Conservation (phyloP, 2,329 filamentous ascomycete genomes). For the Aureobasidium sp. region DNA sequence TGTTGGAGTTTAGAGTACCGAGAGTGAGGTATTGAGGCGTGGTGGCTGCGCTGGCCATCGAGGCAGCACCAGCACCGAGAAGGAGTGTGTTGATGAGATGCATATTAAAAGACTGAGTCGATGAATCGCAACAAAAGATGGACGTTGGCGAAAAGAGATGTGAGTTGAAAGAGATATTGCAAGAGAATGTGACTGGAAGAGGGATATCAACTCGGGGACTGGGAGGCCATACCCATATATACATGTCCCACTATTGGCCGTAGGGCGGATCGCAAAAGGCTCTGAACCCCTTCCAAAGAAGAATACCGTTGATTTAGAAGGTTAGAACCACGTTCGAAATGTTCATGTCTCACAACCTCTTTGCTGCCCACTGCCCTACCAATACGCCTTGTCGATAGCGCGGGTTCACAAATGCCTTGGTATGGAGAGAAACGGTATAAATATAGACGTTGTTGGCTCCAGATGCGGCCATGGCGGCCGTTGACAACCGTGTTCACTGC, state of each 20-base stretch:
- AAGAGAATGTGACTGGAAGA: neutral
- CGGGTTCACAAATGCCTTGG: neutral
- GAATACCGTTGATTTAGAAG: neutral
- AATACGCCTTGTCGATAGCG: conserved; percentile 11
- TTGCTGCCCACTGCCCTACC: neutral
- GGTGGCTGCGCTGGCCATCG: neutral
- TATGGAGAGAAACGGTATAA: conserved; percentile 1
- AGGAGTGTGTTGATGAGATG: conserved; percentile 7
- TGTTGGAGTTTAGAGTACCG: conserved; percentile 9
- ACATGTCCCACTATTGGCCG: neutral
- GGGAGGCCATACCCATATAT: neutral
- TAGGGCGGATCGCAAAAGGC: neutral
- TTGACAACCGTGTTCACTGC: neutral
- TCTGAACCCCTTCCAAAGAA: neutral
- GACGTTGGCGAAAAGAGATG: neutral
- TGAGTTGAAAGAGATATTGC: neutral
- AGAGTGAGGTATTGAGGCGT: conserved; percentile 6
- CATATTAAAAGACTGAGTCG: neutral
- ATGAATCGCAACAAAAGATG: neutral
- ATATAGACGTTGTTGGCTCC: conserved; percentile 11
- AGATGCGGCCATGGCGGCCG: conserved; percentile 5
- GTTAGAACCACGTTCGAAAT: neutral
- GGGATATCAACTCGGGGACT: neutral
- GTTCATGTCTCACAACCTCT: neutral
- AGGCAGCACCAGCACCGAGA: conserved; percentile 1